Conservation (phyloP, 495 filamentous ascomycete genomes). For the Neurospora sp. region DNA sequence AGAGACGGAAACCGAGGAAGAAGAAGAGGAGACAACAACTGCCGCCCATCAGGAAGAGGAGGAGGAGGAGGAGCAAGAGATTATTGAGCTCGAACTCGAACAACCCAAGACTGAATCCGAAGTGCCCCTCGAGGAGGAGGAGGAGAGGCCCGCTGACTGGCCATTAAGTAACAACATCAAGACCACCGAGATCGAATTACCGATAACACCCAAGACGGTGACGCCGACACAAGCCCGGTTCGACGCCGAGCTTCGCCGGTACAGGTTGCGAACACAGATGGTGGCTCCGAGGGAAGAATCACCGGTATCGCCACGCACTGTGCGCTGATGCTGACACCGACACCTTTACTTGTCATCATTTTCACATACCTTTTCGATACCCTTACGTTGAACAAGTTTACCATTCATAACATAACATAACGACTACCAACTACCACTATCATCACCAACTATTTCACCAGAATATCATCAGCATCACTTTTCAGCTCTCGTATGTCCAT, state of each 20-base stretch:
- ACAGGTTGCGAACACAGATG: not conserved
- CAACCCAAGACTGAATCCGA: not conserved
- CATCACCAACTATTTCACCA: not conserved
- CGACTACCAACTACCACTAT: not conserved
- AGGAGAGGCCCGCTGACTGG: not conserved
- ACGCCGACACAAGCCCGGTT: not conserved
- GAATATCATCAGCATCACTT: not conserved
- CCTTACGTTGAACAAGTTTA: not conserved
- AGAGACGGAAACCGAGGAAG: slow-evolving; percentile 10
- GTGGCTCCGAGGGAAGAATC: not conserved
- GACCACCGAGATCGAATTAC: not conserved
- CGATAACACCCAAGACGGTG: not conserved
- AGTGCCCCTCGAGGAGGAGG: not conserved
- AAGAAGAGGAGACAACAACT: not conserved
- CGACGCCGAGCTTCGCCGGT: not conserved
- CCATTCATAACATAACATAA: not conserved
- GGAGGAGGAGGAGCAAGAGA: not conserved
- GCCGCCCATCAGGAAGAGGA: not conserved
- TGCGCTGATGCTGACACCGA: not conserved
- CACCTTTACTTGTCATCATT: not conserved
- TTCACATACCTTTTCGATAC: not conserved
- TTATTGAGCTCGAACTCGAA: not conserved
- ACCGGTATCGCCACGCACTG: not conserved
- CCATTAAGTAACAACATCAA: not conserved
- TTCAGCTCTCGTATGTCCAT: not conserved